These are phyloP conservation scores for Lipomyces yamadae DNA, from an alignment of 805 yeast genomes.

Conservation along the genomic window DNA sequence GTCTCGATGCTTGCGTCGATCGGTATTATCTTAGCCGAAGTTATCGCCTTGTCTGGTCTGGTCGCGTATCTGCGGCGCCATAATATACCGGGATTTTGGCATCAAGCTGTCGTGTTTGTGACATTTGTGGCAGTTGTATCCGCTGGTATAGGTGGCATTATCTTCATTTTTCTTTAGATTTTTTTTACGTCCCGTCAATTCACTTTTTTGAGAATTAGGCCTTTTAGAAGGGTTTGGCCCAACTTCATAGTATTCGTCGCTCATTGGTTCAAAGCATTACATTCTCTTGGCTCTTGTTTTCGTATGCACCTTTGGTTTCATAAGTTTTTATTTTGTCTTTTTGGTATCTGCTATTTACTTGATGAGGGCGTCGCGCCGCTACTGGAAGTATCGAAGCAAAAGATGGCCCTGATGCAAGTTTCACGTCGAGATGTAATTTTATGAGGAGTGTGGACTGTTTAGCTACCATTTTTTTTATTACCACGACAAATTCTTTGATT, in stretches of 20 bases:
- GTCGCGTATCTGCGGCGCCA: slow-evolving; percentile 53
- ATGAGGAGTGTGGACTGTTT: neutral
- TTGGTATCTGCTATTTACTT: neutral
- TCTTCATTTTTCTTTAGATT: slow-evolving; percentile 19
- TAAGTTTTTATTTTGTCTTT: neutral
- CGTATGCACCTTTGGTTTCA: neutral
- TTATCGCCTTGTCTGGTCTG: slow-evolving; percentile 52
- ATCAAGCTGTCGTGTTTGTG: slow-evolving; percentile 52
- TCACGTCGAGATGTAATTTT: neutral
- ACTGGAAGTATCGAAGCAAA: neutral
- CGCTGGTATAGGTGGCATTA: slow-evolving; percentile 53
- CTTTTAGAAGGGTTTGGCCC: neutral
- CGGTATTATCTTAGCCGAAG: slow-evolving; percentile 52
- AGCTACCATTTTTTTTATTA: neutral
- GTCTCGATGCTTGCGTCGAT: slow-evolving; percentile 41
- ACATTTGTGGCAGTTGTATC: slow-evolving; percentile 50
- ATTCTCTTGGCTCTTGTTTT: neutral
- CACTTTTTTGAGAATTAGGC: neutral
- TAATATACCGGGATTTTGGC: slow-evolving; percentile 49
- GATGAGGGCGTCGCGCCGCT: neutral
- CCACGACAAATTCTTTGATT: neutral
- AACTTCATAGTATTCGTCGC: neutral
- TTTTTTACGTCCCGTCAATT: neutral
- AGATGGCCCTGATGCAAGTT: neutral
- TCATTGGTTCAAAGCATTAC: neutral